Conservation (phyloP, 768 basidiomycete species). For the Gautieria morchelliformis region DNA sequence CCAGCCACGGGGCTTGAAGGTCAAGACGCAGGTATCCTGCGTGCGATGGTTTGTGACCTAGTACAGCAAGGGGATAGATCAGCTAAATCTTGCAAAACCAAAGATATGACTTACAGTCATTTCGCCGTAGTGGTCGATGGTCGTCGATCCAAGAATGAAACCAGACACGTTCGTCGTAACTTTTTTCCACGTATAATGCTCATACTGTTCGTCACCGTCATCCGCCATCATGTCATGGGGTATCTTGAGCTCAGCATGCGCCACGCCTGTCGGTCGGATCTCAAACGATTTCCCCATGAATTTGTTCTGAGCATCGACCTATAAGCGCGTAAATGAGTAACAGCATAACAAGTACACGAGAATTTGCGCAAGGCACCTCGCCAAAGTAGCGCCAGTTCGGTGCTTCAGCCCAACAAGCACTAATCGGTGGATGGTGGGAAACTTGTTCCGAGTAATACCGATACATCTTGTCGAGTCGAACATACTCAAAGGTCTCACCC, state of each 20-base stretch:
- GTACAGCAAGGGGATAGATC: not conserved
- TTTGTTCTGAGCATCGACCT: conserved; percentile 95
- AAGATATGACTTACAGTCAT: conserved; percentile 61
- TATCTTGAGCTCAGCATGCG: conserved; percentile 75
- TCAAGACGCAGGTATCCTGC: conserved; percentile 75
- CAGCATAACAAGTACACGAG: not conserved
- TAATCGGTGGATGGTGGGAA: conserved; percentile 94
- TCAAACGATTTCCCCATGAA: conserved; percentile 97
- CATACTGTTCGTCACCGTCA: conserved; percentile 53
- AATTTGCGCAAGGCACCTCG: conserved; percentile 36
- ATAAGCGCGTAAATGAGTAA: not conserved
- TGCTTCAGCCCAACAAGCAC: conserved; percentile 90
- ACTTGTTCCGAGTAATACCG: conserved; percentile 95
- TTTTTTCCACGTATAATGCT: conserved; percentile 96
- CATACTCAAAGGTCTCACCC: conserved; percentile 94
- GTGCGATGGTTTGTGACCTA: conserved; percentile 87
- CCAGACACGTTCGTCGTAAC: conserved; percentile 87
- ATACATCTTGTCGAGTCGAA: conserved; percentile 77
- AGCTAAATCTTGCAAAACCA: not conserved
- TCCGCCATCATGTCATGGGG: conserved; percentile 55
- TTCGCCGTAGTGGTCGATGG: conserved; percentile 90
- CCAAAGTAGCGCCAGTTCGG: conserved; percentile 87
- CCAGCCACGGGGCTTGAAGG: conserved; percentile 97
- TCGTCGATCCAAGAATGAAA: conserved; percentile 83
- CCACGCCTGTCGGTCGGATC: conserved; percentile 90